These are phyloP conservation scores for Moesziomyces parantarcticus DNA, from an alignment of 1,284 basidiomycete species.

Conservation along the genomic window DNA sequence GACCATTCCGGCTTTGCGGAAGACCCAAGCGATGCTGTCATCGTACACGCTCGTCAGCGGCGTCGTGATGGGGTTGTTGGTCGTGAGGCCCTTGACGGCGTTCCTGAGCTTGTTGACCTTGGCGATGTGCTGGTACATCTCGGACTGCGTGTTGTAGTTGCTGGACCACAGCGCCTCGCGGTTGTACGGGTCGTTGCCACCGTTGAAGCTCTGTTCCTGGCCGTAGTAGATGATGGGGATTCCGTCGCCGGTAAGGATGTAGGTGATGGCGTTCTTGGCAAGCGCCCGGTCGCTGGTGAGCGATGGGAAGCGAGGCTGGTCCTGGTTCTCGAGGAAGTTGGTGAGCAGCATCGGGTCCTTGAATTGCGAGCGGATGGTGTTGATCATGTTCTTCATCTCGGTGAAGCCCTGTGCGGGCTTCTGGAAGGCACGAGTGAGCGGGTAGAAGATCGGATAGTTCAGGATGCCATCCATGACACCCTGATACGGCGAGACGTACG, in stretches of 20 bases:
- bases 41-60: conserved; percentile 68
- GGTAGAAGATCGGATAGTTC: conserved; percentile 78
- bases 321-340: conserved; percentile 87
- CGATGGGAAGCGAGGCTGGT: conserved; percentile 75
- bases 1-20: conserved; percentile 77
- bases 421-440: conserved; percentile 76
- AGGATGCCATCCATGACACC: conserved; percentile 71
- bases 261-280: conserved; percentile 70
- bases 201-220: conserved; percentile 72
- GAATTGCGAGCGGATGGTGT: conserved; percentile 10
- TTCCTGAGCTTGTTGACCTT: conserved; percentile 76
- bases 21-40: conserved; percentile 70
- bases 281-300: conserved; percentile 46
- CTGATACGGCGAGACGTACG: conserved; percentile 69
- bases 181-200: conserved; percentile 66
- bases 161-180: conserved; percentile 17
- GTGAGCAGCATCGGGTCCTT: conserved; percentile 74
- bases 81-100: conserved; percentile 70
- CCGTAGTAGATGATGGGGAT: conserved; percentile 75
- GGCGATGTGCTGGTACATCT: conserved; percentile 71
- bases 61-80: conserved; percentile 72
- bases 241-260: conserved; percentile 70
- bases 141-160: conserved; percentile 60
- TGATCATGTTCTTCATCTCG: conserved; percentile 21
- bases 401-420: conserved; percentile 65